Conservation (phyloP, 257 asterid genomes). For the Solanum sitiens region DNA sequence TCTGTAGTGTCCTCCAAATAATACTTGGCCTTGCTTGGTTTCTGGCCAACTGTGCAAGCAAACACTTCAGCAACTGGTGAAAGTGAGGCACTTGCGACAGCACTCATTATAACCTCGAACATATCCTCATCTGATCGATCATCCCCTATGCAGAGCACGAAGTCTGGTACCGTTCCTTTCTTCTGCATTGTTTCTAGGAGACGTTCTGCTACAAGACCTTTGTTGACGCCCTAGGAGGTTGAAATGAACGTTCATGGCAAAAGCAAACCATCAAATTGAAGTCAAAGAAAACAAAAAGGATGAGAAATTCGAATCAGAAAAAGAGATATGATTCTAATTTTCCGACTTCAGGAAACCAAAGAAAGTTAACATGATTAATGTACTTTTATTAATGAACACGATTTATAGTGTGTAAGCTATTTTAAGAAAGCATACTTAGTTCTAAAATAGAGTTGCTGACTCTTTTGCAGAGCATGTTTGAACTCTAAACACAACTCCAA, state of each 20-base stretch:
- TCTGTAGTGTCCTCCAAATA: constrained; percentile 61
- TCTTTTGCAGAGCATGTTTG: not conserved
- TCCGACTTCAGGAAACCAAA: not conserved
- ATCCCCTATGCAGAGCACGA: constrained; percentile 77
- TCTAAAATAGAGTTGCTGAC: not conserved
- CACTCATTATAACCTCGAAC: constrained; percentile 76
- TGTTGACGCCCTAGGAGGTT: constrained; percentile 55
- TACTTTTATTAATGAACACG: not conserved
- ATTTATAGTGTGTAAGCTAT: not conserved
- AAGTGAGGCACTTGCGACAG: constrained; percentile 42
- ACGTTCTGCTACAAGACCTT: constrained; percentile 58
- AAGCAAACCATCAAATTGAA: not conserved
- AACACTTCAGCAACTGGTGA: constrained; percentile 76
- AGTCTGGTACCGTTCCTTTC: constrained; percentile 54
- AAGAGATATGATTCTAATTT: not conserved
- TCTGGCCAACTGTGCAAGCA: constrained; percentile 80
- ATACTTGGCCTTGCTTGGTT: constrained; percentile 73
- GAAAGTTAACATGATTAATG: not conserved
- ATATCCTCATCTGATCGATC: constrained; percentile 83
- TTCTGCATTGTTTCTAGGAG: constrained; percentile 44
- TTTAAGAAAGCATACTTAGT: not conserved
- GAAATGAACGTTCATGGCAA: not conserved
- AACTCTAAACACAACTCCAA: not conserved
- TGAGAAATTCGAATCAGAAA: not conserved
- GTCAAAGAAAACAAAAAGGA: not conserved